Evolutionary conservation across 345 rosid genomes (phyloP).

Genomic region (Diplotaxis tenuifolia): DNA sequence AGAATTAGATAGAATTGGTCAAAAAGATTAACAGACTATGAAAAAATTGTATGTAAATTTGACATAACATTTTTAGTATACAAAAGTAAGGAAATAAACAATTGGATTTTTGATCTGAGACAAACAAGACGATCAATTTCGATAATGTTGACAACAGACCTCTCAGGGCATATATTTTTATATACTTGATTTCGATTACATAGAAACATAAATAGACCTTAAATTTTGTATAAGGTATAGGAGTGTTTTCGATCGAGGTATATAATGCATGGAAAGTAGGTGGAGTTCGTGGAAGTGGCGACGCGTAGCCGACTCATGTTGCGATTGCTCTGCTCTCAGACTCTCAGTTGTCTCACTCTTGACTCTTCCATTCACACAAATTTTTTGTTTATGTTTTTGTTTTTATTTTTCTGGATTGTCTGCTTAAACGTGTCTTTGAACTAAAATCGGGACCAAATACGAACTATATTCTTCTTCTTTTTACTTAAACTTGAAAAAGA

Average conservation of each 20-base stretch:
- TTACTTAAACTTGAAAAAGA: background rate
- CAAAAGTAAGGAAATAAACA: too few relatives aligned
- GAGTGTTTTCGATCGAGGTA: conserved; percentile 1
- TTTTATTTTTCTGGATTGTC: too few relatives aligned
- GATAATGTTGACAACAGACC: background rate
- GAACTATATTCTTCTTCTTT: background rate
- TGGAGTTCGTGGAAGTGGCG: conserved; percentile 22
- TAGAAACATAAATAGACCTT: background rate
- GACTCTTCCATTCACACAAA: conserved; percentile 13
- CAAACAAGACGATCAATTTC: background rate
- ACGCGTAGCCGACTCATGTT: conserved; percentile 16
- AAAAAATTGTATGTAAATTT: too few relatives aligned
- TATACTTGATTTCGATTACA: background rate
- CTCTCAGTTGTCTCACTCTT: too few relatives aligned
- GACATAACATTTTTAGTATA: too few relatives aligned
- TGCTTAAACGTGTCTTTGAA: conserved; percentile 25
- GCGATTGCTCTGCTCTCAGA: background rate
- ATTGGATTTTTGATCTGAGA: too few relatives aligned
- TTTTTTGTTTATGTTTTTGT: background rate
- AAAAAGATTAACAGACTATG: background rate
- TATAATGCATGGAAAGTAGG: conserved; percentile 26
- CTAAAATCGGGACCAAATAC: background rate
- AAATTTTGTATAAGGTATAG: background rate
- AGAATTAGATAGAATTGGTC: too few relatives aligned
- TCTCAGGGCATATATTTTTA: background rate